Percentiles rank a stretch among this genome's conserved stretches.
phyloP scores from a whole-genome alignment of 768 basidiomycete genomes.

The Podaxis carcinomalis region DNA sequence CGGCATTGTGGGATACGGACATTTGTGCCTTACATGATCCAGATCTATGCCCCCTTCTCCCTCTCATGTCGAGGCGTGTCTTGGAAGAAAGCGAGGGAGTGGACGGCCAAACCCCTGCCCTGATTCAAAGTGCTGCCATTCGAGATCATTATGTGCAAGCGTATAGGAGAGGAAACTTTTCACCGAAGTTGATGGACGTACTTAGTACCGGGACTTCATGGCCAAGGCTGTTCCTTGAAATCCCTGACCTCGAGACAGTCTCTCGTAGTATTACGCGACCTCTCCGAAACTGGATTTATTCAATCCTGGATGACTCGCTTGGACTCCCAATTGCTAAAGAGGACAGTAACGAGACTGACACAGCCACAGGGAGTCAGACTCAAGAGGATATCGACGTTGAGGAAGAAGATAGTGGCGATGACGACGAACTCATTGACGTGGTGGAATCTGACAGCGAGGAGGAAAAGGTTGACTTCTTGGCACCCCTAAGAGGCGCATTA shows the following conservation, averaged over 20 bases:
- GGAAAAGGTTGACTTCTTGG: constrained; percentile 53
- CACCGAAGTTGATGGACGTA: constrained; percentile 54
- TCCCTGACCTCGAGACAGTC: constrained; percentile 70
- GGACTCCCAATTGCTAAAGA: constrained; percentile 45
- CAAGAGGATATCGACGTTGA: constrained; percentile 16
- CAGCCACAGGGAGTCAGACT: background rate
- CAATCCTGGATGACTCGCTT: constrained; percentile 62
- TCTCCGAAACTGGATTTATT: constrained; percentile 62
- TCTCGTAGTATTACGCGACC: constrained; percentile 57
- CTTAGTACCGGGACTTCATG: constrained; percentile 64
- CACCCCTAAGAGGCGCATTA: constrained; percentile 65
- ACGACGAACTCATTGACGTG: constrained; percentile 67
- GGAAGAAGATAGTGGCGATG: constrained; percentile 33
- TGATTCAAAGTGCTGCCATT: constrained; percentile 27
- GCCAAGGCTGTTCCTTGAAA: constrained; percentile 72
- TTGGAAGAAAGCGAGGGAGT: constrained; percentile 27
- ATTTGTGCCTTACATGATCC: constrained; percentile 61
- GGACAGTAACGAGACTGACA: background rate
- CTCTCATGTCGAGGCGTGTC: constrained; percentile 45
- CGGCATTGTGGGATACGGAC: constrained; percentile 46
- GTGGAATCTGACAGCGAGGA: constrained; percentile 56
- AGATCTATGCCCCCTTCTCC: constrained; percentile 51
- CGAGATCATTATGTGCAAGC: constrained; percentile 55
- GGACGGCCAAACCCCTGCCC: constrained; percentile 25
- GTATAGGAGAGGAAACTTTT: constrained; percentile 55